Evolutionary conservation across 495 filamentous ascomycete genomes (phyloP).

Genomic region (Tricharina praecox): DNA sequence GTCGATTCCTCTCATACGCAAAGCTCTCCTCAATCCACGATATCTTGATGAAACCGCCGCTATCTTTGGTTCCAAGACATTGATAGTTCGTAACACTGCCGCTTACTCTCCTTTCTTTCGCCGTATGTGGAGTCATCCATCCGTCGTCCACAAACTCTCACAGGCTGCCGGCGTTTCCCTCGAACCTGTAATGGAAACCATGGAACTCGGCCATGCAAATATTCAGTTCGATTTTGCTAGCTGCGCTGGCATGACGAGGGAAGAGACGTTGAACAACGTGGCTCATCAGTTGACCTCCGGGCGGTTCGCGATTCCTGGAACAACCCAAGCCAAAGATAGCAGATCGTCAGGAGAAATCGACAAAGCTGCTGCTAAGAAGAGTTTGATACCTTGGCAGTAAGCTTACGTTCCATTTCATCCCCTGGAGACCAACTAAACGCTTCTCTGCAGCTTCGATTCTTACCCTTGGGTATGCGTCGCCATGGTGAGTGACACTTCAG

Average conservation of each 20-base stretch:
- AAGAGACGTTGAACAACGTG: slow-evolving; percentile 19
- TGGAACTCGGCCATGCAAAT: slow-evolving; percentile 30
- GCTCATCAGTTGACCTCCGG: slow-evolving; percentile 22
- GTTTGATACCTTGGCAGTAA: slow-evolving; percentile 29
- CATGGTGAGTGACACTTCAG: slow-evolving; percentile 28
- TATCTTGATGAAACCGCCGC: slow-evolving; percentile 9
- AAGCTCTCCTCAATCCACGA: slow-evolving; percentile 7
- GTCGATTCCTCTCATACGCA: slow-evolving; percentile 12
- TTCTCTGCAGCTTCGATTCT: slow-evolving; percentile 22
- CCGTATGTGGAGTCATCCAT: slow-evolving; percentile 26
- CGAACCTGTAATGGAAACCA: slow-evolving; percentile 24
- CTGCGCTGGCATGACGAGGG: slow-evolving; percentile 7
- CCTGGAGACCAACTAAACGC: background rate
- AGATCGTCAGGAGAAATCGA: slow-evolving; percentile 10
- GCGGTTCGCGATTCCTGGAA: too few species aligned
- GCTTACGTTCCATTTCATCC: slow-evolving; percentile 4
- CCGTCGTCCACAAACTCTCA: slow-evolving; percentile 25
- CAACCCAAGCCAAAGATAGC: too few species aligned
- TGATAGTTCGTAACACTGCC: slow-evolving; percentile 26
- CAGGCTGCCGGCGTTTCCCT: slow-evolving; percentile 24
- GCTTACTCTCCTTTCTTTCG: slow-evolving; percentile 26
- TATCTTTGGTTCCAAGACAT: slow-evolving; percentile 12
- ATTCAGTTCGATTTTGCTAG: slow-evolving; percentile 22
- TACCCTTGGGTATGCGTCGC: slow-evolving; percentile 29
- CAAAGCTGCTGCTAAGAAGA: slow-evolving; percentile 1